These are phyloP conservation scores for Nicotiana otophora DNA, from an alignment of 257 asterid genomes.

Conservation along the genomic window DNA sequence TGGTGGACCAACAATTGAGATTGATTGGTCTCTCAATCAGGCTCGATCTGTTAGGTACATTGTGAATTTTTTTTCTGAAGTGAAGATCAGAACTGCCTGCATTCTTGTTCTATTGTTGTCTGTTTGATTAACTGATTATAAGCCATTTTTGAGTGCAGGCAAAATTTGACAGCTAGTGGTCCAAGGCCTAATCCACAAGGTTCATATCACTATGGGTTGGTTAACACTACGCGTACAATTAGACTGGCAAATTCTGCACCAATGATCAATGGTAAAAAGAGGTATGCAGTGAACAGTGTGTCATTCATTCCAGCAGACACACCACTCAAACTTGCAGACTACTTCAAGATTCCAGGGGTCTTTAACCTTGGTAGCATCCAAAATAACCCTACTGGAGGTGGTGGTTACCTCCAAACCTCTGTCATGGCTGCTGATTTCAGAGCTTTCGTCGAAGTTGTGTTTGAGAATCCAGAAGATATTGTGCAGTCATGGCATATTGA, in stretches of 20 bases:
- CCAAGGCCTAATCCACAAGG: conserved; percentile 55
- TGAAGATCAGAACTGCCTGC: neutral
- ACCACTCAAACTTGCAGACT: conserved; percentile 48
- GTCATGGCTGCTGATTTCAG: conserved; percentile 45
- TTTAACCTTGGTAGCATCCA: conserved; percentile 33
- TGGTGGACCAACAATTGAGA: conserved; percentile 36
- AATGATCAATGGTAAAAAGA: conserved; percentile 28
- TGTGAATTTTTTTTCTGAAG: neutral
- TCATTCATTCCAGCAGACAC: conserved; percentile 41
- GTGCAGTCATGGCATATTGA: conserved; percentile 48
- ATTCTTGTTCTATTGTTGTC: neutral
- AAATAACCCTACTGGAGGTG: conserved; percentile 32
- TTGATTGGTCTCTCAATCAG: conserved; percentile 51
- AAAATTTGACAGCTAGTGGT: conserved; percentile 46
- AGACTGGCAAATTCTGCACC: conserved; percentile 39
- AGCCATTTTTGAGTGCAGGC: conserved; percentile 16
- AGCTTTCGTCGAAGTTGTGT: conserved; percentile 32
- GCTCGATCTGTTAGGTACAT: conserved; percentile 42
- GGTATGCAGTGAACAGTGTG: conserved; percentile 45
- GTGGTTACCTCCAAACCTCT: conserved; percentile 36
- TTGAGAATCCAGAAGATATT: conserved; percentile 38
- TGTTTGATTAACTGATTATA: neutral
- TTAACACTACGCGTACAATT: conserved; percentile 37
- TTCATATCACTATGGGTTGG: conserved; percentile 47
- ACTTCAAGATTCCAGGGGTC: conserved; percentile 31